Conservation (phyloP, 495 filamentous ascomycete species). For the Opeltia flavorubescens region DNA sequence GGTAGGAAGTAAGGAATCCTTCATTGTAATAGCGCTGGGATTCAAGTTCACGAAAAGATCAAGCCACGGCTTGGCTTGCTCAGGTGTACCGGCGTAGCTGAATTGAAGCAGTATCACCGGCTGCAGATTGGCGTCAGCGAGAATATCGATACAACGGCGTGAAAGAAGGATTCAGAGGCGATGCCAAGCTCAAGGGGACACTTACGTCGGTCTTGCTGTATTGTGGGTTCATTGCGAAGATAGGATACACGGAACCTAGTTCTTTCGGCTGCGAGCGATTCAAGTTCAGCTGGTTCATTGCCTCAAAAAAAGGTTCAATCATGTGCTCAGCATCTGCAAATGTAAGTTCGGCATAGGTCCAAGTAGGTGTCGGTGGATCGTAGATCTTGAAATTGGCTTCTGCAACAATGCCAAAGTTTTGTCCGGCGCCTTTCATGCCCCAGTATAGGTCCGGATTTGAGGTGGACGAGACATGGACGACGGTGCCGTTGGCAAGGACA, state of each 20-base stretch:
- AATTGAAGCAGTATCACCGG: not conserved
- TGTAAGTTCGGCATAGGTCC: not conserved
- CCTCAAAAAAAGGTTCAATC: not conserved
- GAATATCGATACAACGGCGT: not conserved
- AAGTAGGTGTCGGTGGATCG: not conserved
- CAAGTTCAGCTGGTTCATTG: not conserved
- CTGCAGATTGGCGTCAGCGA: not conserved
- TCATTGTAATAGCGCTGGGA: not conserved
- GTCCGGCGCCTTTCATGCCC: slow-evolving; percentile 9
- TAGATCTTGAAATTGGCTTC: slow-evolving; percentile 21
- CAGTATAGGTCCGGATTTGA: slow-evolving; percentile 8
- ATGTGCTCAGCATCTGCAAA: not conserved
- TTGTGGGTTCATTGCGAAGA: not conserved
- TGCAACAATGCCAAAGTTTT: slow-evolving; percentile 15
- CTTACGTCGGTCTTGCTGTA: not conserved
- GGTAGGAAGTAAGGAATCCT: not conserved
- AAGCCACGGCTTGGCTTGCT: not conserved
- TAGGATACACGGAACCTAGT: not conserved
- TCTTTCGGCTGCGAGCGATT: not conserved
- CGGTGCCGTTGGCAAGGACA: slow-evolving; percentile 8
- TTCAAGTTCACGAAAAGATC: not conserved
- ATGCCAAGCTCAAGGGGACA: not conserved
- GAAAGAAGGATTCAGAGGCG: not conserved
- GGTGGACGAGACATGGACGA: slow-evolving; percentile 1
- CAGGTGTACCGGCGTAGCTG: not conserved